Evolutionary conservation across 441 rosid species (phyloP).

Genomic region (Euphorbia celastroides): DNA sequence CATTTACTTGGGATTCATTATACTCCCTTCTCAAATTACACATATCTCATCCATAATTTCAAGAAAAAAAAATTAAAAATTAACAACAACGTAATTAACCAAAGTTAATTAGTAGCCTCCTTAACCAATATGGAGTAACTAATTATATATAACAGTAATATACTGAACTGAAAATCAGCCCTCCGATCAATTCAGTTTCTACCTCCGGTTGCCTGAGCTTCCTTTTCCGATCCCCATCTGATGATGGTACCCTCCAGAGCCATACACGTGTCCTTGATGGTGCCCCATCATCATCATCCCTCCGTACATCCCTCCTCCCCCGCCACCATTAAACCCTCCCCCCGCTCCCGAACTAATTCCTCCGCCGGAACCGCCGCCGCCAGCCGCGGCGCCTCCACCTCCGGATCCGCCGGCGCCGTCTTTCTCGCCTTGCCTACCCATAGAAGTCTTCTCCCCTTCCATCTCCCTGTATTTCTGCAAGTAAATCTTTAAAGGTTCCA

Average conservation of each 20-base stretch:
- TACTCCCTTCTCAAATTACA: neutral
- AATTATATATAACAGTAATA: neutral
- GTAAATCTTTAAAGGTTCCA: constrained; percentile 47
- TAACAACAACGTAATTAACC: neutral
- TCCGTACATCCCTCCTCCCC: constrained; percentile 29
- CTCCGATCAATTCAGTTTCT: neutral
- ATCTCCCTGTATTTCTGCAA: constrained; percentile 54
- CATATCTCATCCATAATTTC: neutral
- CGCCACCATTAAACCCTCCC: constrained; percentile 16
- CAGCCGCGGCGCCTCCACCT: constrained; percentile 19
- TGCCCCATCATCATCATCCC: constrained; percentile 53
- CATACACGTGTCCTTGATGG: constrained; percentile 43
- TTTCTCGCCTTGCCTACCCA: constrained; percentile 39
- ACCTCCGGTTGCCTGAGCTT: constrained; percentile 25
- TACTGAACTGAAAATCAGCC: neutral
- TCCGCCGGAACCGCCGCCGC: constrained; percentile 23
- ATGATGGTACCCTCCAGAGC: constrained; percentile 36
- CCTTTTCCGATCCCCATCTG: constrained; percentile 17
- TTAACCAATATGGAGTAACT: neutral
- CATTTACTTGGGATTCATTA: neutral
- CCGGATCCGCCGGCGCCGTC: constrained; percentile 35
- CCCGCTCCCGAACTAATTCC: constrained; percentile 22
- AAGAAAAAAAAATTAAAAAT: neutral
- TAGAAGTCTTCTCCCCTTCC: constrained; percentile 44
- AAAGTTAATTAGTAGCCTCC: constrained; percentile 4